Conservation (phyloP, 2,329 filamentous ascomycete genomes). For the Colletotrichum sp. region DNA sequence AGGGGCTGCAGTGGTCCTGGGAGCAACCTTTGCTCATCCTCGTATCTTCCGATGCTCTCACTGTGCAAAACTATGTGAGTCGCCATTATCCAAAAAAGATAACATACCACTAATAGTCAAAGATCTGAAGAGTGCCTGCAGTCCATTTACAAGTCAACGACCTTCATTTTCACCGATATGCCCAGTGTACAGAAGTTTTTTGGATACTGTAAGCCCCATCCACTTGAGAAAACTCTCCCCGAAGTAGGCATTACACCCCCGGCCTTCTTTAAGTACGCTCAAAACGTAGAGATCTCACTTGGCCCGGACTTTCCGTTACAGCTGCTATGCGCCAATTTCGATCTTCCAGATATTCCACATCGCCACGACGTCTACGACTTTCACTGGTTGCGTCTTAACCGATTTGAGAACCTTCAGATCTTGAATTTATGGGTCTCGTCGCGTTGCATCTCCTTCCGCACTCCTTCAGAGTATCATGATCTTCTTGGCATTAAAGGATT, state of each 20-base stretch:
- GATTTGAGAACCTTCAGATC: not conserved
- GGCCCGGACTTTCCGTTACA: not conserved
- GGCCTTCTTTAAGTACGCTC: not conserved
- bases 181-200: not conserved
- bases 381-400: not conserved
- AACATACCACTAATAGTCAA: no score
- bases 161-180: constrained; percentile 1
- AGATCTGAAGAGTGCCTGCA: no score
- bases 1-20: not conserved
- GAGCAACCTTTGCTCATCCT: no score
- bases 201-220: not conserved
- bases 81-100: no score
- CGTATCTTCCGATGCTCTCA: no score
- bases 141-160: not conserved
- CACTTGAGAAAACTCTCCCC: not conserved
- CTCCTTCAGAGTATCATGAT: no score
- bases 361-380: not conserved
- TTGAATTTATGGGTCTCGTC: not conserved
- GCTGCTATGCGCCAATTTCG: not conserved
- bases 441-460: not conserved
- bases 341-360: not conserved
- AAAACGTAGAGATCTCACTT: not conserved
- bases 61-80: no score
- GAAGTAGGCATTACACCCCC: not conserved
- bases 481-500: not conserved